Percentiles rank a stretch among this genome's conserved stretches.
Evolutionary conservation across 441 rosid species (phyloP).

Genomic region (Gossypium laxum): DNA sequence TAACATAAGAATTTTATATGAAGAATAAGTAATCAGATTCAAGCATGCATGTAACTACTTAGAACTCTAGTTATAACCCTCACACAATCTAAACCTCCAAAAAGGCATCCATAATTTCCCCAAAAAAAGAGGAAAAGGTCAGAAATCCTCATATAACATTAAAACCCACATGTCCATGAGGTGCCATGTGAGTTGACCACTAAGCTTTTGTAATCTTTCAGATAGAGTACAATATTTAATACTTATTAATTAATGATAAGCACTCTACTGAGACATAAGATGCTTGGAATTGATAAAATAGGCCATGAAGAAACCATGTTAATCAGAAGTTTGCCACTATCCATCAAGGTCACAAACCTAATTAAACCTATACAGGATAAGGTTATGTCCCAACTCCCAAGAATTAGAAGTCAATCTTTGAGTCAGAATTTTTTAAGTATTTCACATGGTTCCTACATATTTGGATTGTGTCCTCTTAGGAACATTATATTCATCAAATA

Average conservation of each 20-base stretch:
- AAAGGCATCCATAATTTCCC: neutral
- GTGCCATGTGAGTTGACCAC: neutral
- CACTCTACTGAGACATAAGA: neutral
- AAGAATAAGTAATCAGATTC: neutral
- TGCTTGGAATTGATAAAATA: slow-evolving; percentile 2
- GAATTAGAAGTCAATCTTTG: neutral
- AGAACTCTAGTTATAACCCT: slow-evolving; percentile 1
- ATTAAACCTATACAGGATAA: slow-evolving; percentile 8
- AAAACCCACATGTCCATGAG: neutral
- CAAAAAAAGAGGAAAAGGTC: neutral
- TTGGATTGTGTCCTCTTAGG: neutral
- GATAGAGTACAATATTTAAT: neutral
- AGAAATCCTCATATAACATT: neutral
- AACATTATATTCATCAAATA: neutral
- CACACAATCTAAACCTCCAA: neutral
- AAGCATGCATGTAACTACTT: neutral
- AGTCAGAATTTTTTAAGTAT: neutral
- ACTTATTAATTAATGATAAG: neutral
- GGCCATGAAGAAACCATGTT: neutral
- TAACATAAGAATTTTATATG: slow-evolving; percentile 3
- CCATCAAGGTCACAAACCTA: neutral
- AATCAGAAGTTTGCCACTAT: neutral
- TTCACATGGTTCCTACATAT: neutral
- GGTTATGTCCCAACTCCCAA: neutral
- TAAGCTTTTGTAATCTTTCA: neutral